Evolutionary conservation across 2,329 filamentous ascomycete genomes (phyloP).

Genomic region (Trichoderma sp.): DNA sequence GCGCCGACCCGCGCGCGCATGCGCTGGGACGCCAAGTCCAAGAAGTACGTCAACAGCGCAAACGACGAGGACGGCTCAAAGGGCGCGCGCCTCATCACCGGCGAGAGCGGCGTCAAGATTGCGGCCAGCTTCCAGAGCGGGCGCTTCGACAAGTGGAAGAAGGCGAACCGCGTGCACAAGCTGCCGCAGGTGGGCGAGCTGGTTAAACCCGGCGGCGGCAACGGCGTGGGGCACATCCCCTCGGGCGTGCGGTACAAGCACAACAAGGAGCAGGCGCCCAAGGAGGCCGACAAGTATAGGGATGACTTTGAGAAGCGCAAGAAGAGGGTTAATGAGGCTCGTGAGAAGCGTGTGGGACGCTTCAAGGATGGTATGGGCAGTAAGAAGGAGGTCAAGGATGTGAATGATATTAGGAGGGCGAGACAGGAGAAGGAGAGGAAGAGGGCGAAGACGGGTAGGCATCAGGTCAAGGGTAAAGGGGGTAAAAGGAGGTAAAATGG

Average conservation of each 20-base stretch:
- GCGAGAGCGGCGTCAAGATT: constrained; percentile 95
- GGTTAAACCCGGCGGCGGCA: constrained; percentile 55
- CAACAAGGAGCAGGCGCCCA: constrained; percentile 84
- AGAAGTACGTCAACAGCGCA: constrained; percentile 87
- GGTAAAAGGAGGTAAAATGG: constrained; percentile 45
- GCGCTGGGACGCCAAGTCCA: constrained; percentile 96
- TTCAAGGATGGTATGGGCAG: constrained; percentile 75
- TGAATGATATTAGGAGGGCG: constrained; percentile 83
- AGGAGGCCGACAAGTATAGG: constrained; percentile 88
- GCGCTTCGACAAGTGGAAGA: constrained; percentile 90
- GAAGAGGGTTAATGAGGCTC: constrained; percentile 85
- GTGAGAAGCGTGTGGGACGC: constrained; percentile 77
- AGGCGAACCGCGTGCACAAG: constrained; percentile 77
- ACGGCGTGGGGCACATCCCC: constrained; percentile 34
- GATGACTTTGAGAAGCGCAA: constrained; percentile 90
- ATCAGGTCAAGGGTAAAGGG: constrained; percentile 56
- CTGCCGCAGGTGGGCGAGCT: constrained; percentile 82
- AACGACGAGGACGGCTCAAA: constrained; percentile 95
- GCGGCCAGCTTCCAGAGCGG: constrained; percentile 91
- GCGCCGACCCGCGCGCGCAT: constrained; percentile 74
- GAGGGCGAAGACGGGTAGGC: constrained; percentile 83
- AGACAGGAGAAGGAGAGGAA: constrained; percentile 76
- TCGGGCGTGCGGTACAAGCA: constrained; percentile 71
- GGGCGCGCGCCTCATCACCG: constrained; percentile 71
- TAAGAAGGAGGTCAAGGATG: constrained; percentile 76